Percentiles rank a stretch among this genome's conserved stretches.
Conservation (phyloP, 1,284 basidiomycete genomes). For the Sporisorium sorghi region DNA sequence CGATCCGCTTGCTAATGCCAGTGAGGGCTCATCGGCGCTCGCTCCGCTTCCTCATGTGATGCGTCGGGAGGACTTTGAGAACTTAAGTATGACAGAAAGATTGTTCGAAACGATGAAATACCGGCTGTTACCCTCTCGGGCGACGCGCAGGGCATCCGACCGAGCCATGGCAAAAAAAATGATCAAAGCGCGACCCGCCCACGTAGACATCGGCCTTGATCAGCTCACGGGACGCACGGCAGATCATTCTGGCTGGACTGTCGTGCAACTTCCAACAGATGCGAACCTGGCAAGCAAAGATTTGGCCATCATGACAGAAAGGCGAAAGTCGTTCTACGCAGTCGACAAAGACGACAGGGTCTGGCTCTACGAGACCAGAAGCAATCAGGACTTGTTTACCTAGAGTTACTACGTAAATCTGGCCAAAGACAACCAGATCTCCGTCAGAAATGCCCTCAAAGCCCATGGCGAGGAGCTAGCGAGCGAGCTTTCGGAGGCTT, state of each 20-base stretch:
- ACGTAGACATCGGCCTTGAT: neutral
- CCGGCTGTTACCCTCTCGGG: no score
- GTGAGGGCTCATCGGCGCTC: neutral
- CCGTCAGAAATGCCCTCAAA: neutral
- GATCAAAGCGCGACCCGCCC: conserved; percentile 1
- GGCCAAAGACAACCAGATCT: neutral
- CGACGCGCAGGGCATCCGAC: no score
- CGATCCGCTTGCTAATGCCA: no score
- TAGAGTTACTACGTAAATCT: conserved; percentile 6
- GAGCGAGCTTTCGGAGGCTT: no score
- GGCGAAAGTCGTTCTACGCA: conserved; percentile 5
- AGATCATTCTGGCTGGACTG: neutral
- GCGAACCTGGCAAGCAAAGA: conserved; percentile 4
- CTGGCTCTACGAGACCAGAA: conserved; percentile 5
- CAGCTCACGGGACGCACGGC: neutral
- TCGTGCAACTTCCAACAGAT: conserved; percentile 3
- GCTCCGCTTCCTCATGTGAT: neutral
- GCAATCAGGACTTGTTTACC: neutral
- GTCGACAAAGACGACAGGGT: conserved; percentile 5
- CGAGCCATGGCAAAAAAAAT: conserved; percentile 5
- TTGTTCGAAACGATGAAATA: no score
- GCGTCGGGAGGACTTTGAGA: no score
- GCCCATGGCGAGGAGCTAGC: neutral
- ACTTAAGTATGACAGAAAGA: no score
- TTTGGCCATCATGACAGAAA: conserved; percentile 8